phyloP scores from a whole-genome alignment of 1,284 basidiomycete species.

The Naganishia sp. region DNA sequence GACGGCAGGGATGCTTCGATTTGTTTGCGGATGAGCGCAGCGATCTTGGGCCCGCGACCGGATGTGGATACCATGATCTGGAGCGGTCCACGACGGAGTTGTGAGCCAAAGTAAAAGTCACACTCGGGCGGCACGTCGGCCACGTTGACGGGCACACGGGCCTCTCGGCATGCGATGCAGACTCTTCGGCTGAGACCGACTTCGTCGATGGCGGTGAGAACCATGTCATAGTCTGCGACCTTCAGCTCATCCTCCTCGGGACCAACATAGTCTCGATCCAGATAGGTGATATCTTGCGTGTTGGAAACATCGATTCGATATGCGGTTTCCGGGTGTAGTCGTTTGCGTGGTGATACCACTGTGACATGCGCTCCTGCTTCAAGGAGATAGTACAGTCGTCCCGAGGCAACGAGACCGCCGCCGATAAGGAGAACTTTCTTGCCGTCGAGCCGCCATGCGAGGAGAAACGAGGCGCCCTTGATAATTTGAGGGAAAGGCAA shows the following conservation, averaged over 20 bases:
- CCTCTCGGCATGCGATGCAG: conserved; percentile 68
- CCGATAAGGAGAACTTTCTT: conserved; percentile 60
- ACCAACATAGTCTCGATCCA: conserved; percentile 67
- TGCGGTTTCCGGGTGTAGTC: conserved; percentile 57
- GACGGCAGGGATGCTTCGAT: conserved; percentile 71
- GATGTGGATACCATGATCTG: conserved; percentile 97
- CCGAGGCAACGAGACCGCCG: conserved; percentile 60
- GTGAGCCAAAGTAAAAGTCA: conserved; percentile 98
- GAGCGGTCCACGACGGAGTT: conserved; percentile 84
- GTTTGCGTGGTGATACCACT: conserved; percentile 50
- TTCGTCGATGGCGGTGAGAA: conserved; percentile 92
- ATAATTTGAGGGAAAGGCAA: conserved; percentile 44
- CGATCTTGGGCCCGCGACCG: conserved; percentile 88
- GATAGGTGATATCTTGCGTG: conserved; percentile 65
- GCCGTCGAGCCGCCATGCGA: conserved; percentile 58
- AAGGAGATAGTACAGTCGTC: conserved; percentile 56
- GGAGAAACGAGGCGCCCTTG: conserved; percentile 54
- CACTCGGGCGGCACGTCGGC: conserved; percentile 93
- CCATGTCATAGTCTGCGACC: conserved; percentile 71
- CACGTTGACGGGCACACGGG: conserved; percentile 84
- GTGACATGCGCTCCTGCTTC: conserved; percentile 54
- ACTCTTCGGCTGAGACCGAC: conserved; percentile 65
- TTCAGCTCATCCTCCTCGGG: conserved; percentile 55
- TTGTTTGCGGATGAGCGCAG: conserved; percentile 73
- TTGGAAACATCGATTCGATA: conserved; percentile 53